These are phyloP conservation scores for Sherardia arvensis DNA, from an alignment of 257 asterid species.

Conservation along the genomic window DNA sequence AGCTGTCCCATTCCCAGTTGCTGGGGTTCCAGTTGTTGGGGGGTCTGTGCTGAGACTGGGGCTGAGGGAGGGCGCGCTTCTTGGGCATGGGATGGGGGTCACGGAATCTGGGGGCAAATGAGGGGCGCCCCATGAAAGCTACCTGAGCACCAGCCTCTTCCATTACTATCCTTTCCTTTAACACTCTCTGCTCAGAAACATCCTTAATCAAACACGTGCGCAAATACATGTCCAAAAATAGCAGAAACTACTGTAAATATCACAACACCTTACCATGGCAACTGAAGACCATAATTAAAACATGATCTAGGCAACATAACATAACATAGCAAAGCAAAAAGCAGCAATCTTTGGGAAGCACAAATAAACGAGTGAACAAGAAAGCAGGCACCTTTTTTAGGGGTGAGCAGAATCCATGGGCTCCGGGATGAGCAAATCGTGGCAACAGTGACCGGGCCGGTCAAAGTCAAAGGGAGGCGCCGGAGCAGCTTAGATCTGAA, in stretches of 20 bases:
- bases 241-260: no score
- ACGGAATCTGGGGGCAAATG: constrained; percentile 30
- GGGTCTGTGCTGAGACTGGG: constrained; percentile 23
- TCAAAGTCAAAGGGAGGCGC: background rate
- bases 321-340: no score
- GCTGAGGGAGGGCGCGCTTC: constrained; percentile 46
- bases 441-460: background rate
- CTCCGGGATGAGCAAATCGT: background rate
- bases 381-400: background rate
- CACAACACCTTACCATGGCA: no score
- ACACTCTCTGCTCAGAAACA: background rate
- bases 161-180: constrained; percentile 19
- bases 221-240: background rate
- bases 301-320: background rate
- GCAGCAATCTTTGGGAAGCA: background rate
- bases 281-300: background rate
- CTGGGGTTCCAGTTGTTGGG: constrained; percentile 50
- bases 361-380: background rate
- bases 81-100: constrained; percentile 32
- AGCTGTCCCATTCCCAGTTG: constrained; percentile 76
- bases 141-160: constrained; percentile 55
- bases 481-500: constrained; percentile 1
- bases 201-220: background rate
- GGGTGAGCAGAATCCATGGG: background rate
- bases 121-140: constrained; percentile 40